A percentile compares a stretch with the other conserved stretches of the same genome.
phyloP scores from a whole-genome alignment of 306 rosid genomes.

The Cicer cuneatum region DNA sequence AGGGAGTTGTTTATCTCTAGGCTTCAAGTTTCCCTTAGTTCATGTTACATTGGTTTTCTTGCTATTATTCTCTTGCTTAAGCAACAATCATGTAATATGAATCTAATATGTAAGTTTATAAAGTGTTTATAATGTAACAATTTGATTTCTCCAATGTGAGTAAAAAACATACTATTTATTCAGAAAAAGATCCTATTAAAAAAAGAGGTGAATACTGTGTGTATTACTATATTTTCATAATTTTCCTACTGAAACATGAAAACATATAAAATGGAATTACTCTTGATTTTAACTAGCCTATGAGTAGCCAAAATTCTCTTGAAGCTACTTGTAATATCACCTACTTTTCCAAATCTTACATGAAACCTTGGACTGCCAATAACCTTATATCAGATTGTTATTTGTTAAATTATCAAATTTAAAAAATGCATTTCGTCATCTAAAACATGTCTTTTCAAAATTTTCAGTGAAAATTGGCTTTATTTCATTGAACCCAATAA shows the following conservation, averaged over 20 bases:
- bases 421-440: no score
- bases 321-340: background rate
- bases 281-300: background rate
- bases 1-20: conserved; percentile 23
- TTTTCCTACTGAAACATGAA: background rate
- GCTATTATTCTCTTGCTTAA: conserved; percentile 10
- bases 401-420: no score
- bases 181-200: conserved; percentile 5
- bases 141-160: conserved; percentile 33
- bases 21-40: conserved; percentile 35
- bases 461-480: no score
- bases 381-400: no score
- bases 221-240: background rate
- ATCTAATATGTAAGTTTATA: conserved; percentile 23
- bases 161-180: conserved; percentile 12
- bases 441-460: no score
- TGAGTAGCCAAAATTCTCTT: background rate
- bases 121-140: conserved; percentile 23
- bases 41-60: conserved; percentile 21
- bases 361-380: background rate
- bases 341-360: background rate
- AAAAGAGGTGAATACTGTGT: background rate
- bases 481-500: no score
- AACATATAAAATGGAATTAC: background rate
- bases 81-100: conserved; percentile 27